These are phyloP conservation scores for Pythium biforme DNA, from an alignment of 352 stramenopile species.

Conservation along the genomic window DNA sequence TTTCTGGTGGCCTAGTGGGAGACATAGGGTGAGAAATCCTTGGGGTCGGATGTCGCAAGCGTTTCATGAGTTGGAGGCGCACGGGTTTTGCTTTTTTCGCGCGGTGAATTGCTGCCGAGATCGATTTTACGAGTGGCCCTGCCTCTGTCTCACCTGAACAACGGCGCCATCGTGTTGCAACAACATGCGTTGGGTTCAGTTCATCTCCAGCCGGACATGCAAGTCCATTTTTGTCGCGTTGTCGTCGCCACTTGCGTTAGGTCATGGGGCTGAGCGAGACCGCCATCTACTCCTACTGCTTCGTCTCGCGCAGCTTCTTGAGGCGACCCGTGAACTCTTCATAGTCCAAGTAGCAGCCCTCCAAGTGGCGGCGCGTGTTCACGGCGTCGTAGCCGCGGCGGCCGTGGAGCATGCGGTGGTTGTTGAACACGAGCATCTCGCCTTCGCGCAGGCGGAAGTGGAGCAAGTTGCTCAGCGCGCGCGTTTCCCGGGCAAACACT, in stretches of 20 bases:
- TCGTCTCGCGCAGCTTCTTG: slow-evolving; percentile 33
- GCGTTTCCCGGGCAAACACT: slow-evolving; percentile 26
- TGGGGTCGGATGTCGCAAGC: no score
- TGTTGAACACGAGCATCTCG: slow-evolving; percentile 88
- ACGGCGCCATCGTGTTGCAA: no score
- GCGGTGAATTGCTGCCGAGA: no score
- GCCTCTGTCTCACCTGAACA: no score
- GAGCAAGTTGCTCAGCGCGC: slow-evolving; percentile 24
- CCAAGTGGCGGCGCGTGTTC: slow-evolving; percentile 58
- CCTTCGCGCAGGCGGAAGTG: slow-evolving; percentile 54
- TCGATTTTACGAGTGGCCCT: no score
- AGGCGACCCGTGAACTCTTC: slow-evolving; percentile 78
- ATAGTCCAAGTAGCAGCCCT: slow-evolving; percentile 85
- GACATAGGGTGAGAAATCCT: no score
- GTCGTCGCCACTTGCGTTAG: neutral
- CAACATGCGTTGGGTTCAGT: no score
- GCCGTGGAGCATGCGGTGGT: slow-evolving; percentile 85
- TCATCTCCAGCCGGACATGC: no score
- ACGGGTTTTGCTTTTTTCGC: no score
- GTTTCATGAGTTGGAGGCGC: no score
- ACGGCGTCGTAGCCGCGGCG: slow-evolving; percentile 56
- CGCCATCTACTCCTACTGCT: no score
- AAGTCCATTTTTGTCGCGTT: neutral
- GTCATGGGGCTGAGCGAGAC: neutral
- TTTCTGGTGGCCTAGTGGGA: no score